Evolutionary conservation across 208 protist genomes (phyloP), one percentile per base, ranked within the genome.

Genomic region (Acanthamoeba triangularis): DNA sequence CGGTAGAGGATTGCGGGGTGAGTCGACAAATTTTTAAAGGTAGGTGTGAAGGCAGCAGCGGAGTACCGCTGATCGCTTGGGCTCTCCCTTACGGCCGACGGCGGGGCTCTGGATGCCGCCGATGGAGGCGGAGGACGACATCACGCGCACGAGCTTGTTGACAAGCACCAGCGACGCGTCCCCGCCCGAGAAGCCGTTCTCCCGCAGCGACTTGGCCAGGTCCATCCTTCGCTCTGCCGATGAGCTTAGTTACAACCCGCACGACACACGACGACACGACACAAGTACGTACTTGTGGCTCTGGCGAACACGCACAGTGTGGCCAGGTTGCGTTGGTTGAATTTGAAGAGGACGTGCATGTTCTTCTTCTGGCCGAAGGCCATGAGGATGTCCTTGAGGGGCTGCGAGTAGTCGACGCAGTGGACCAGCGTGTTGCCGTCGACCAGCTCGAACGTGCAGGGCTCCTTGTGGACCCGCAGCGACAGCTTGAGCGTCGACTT

Each of bases 81-180:
- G 84, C 41, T 90, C 84, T 59, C 49, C 84, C 54, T 61, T 69
- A 23, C 49, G 84, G 44, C 47, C 25, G 23, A 65, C 84, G 41
- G 54, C 84, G 23, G 74, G 74, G 74, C 74, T 82, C 37, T 82
- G 74, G 41, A 82, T 82, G 23, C 74, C 84, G n/a, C 84, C 49
- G 52, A 69, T 90, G 18, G 33, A 37, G 6, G 33, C 16, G 59
- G 84, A 90, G 35, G 49, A 35, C 30, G 84, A 30, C 41, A 30
- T 25, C 20, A 65, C n/a, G 20, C 84, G 84, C 41, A 65, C 54
- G 30, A 69, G 84, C 41, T 90, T 90, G 84, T 65, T 90, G 25
- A 90, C 84, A 6, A 90, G 35, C 41, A 90, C 84, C 16, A 90
- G 84, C 41, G 84, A 82, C 23, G 74, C 74, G 7, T 82, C 74